phyloP scores from a whole-genome alignment of 129 eudicot genomes.

The Apium graveolens region DNA sequence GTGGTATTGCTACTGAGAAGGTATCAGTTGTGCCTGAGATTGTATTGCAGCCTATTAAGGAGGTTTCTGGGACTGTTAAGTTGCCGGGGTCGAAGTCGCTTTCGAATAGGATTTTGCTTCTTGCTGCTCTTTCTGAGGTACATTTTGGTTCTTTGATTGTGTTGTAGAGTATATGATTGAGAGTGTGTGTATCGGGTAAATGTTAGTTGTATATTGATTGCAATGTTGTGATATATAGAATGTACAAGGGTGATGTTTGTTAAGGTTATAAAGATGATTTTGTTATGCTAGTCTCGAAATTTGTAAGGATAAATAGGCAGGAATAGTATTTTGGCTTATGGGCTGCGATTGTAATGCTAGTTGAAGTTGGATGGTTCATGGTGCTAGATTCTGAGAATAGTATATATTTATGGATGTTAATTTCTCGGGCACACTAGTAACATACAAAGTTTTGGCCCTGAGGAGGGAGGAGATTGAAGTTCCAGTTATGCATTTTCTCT shows the following conservation, averaged over 20 bases:
- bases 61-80: conserved; percentile 75
- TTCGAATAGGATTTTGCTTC: conserved; percentile 83
- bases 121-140: conserved; percentile 95
- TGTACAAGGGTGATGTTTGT: neutral
- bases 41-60: conserved; percentile 85
- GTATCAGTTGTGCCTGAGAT: conserved; percentile 72
- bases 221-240: too few relatives aligned
- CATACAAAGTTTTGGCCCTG: neutral
- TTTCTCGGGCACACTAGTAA: neutral
- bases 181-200: too few relatives aligned
- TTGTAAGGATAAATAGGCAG: neutral
- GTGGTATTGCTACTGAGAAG: conserved; percentile 55
- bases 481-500: neutral
- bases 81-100: conserved; percentile 95
- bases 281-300: neutral
- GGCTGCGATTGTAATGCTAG: neutral
- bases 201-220: neutral
- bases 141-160: neutral
- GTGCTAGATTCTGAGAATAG: neutral
- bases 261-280: neutral
- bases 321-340: neutral
- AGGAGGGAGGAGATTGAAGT: neutral
- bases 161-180: too few relatives aligned
- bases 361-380: neutral
- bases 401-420: neutral